These are phyloP conservation scores for Pseudogymnoascus sp. DNA, from an alignment of 2,329 filamentous ascomycete species.

Conservation along the genomic window DNA sequence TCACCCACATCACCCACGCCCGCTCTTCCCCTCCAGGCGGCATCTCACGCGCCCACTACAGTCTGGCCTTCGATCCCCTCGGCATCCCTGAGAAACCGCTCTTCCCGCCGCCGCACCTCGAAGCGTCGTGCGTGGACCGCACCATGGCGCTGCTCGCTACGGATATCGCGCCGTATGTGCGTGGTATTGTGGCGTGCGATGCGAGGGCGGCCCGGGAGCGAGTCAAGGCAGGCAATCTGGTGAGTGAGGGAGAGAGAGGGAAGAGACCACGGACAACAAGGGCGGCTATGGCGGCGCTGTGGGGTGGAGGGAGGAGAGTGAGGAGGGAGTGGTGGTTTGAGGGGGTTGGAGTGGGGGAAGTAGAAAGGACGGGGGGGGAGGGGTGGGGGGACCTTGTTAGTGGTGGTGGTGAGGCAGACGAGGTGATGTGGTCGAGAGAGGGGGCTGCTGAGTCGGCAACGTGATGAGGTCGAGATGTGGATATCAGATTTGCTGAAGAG, in stretches of 20 bases:
- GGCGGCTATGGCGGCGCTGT: slow-evolving; percentile 65
- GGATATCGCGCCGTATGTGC: slow-evolving; percentile 86
- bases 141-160: slow-evolving; percentile 54
- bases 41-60: slow-evolving; percentile 44
- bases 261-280: slow-evolving; percentile 64
- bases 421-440: not conserved
- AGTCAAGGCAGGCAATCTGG: slow-evolving; percentile 49
- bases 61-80: slow-evolving; percentile 52
- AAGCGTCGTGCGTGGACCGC: slow-evolving; percentile 69
- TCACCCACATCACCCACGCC: not conserved
- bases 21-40: not conserved
- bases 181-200: slow-evolving; percentile 73
- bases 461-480: not conserved
- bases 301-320: slow-evolving; percentile 61
- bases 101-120: slow-evolving; percentile 35
- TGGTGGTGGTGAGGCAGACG: not conserved
- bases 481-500: not conserved
- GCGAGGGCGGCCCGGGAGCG: slow-evolving; percentile 60
- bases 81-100: slow-evolving; percentile 40
- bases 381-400: not conserved
- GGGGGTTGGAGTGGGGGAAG: slow-evolving; percentile 27
- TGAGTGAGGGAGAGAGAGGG: slow-evolving; percentile 48
- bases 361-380: not conserved
- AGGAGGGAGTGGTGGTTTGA: slow-evolving; percentile 67
- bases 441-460: not conserved